Base-by-base conservation (phyloP, 1,139 yeast species). In the Candida sanyaensis region DNA sequence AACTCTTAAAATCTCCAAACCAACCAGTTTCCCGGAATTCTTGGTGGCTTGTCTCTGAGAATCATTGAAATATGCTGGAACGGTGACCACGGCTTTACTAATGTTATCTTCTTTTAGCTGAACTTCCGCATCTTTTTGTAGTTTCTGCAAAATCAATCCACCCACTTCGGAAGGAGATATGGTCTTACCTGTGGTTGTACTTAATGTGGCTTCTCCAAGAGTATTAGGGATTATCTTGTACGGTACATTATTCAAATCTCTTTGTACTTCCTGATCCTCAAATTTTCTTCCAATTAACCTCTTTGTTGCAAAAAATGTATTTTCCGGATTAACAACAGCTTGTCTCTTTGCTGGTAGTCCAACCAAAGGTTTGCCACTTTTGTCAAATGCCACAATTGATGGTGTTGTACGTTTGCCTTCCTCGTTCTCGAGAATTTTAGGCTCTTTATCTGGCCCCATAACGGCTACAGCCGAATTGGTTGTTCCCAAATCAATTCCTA, bases 401-500 rank as follows among this genome's bases (percentile, higher is more conserved):
- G 93, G 92, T 0, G 89, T 85, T 0, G 92, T 86, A 49, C 90
- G 67, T 27, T 75, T 77, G 6, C 91, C 91, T 54, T 84, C 84
- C 48, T 75, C 79, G 61, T 86, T 84, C 59, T 86, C 93, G 37
- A 87, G 68, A 37, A 86, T 85, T 51, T 66, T 65, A 10, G 88
- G 79, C 33, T 64, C 66, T 34, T 71, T 65, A 8, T 68, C 65
- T 5, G 48, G 11, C 1, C 81, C 79, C 54, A 84, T 80, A 39
- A 84, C 68, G 0, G 93, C 93, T 7, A 86, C 93, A 0, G 93
- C 93, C 11, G 92, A 86, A 58, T 87, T 87, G 11, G 95, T 87
- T 5, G 95, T 87, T 11, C 95, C 95, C 42, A 87, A 65, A 62
- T 87, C 95, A 50, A 87, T 86, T 39, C 95, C 95, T 44, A 87